Base-by-base conservation (phyloP, 768 basidiomycete species). In the Galerina sulciceps region DNA sequence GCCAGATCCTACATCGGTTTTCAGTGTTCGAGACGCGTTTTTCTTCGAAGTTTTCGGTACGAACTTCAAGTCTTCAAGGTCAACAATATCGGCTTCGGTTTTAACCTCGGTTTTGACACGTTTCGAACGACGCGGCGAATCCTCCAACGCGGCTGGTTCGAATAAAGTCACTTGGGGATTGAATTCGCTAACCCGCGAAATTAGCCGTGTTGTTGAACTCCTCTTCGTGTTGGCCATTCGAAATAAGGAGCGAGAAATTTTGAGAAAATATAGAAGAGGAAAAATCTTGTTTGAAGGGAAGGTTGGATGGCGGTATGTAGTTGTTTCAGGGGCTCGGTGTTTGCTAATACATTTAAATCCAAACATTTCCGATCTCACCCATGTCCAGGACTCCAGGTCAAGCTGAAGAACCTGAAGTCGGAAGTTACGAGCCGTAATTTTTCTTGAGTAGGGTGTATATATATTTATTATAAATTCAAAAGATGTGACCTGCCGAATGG, bases 111-210 rank as follows among this genome's bases (percentile, higher is more conserved):
- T n/a, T 37, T 51, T 51, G 2, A n/a, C 54, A 11, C 69, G 66
- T 57, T 69, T 69, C 11, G 67, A 65, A 6, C 66, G 65, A 15
- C 65, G 64, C 9, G 59, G 62, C 13, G 60, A 53, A 13, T 60
- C 61, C 26, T 54, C 46, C 14, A 50, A 4, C 8, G 58, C 46
- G 6, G 58, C 31, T 22, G 53, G 38, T 49, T 63, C 58, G 17
- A 60, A 60, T 1, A 63, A 47, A 9, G 62, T 63, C 2, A 63
- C 62, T 55, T 54, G 47, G 8, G 62, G 20, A 34, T 51, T 51
- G 37, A 57, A 60, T 50, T 60, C 51, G 44, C 62, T 63, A 22
- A 55, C 55, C 4, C 62, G 57, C 11, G 67, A 66, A 0, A 51
- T 60, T 13, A 65, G 53, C 6, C 52, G 44, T 8, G 64, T 48